Conservation (phyloP, 169 alveolate genomes). For the Toxoplasma gondii region DNA sequence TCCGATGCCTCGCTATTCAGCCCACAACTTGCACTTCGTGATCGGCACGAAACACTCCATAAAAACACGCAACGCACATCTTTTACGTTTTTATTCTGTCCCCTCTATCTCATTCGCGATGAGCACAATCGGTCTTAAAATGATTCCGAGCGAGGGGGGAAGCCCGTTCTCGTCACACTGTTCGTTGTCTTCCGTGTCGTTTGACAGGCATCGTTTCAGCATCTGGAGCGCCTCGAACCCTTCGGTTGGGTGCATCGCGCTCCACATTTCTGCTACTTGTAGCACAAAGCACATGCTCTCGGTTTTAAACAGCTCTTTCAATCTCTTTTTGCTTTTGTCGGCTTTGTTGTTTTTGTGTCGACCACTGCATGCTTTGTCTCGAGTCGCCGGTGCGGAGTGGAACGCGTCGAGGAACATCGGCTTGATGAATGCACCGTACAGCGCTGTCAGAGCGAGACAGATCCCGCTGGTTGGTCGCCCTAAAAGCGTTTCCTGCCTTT, state of each 20-base stretch:
- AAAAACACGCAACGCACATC: background rate
- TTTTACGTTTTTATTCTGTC: background rate
- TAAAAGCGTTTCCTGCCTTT: background rate
- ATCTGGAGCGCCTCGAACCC: slow-evolving; percentile 10
- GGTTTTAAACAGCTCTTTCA: background rate
- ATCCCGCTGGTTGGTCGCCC: background rate
- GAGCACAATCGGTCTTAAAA: background rate
- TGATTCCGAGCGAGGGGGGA: background rate
- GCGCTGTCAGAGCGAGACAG: background rate
- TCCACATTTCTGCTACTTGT: background rate
- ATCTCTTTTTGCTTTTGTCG: background rate
- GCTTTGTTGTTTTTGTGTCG: background rate
- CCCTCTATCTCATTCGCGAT: background rate
- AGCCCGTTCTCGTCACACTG: background rate
- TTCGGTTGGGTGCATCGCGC: background rate
- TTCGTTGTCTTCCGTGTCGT: background rate
- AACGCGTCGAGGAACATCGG: background rate
- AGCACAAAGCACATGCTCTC: background rate
- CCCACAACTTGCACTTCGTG: too few relatives aligned
- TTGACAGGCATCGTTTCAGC: background rate
- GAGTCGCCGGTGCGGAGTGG: background rate
- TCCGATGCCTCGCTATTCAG: too few relatives aligned
- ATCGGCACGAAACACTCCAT: background rate
- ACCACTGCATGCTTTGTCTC: background rate
- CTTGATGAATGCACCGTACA: background rate